Evolutionary conservation across 805 yeast genomes (phyloP), one percentile per base, ranked within the genome.

Genomic region (Candida succiphila): DNA sequence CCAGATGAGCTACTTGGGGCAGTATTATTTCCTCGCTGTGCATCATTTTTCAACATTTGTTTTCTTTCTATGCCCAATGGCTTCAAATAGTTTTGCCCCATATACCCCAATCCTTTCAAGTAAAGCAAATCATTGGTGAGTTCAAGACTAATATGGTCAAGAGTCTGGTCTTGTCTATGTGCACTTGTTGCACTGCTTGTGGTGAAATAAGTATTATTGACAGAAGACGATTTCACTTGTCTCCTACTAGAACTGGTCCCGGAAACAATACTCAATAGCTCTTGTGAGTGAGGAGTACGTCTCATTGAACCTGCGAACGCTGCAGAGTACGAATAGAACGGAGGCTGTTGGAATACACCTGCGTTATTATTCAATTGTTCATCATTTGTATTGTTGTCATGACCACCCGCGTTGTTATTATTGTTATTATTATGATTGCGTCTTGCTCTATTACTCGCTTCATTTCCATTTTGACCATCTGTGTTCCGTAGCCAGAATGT

Each of bases 31-130:
- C 27, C 44, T 40, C 33, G 42, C 48, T 34, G 49, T 35, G 22
- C 48, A 46, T 5, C 44, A 31, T 16, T 61, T 34, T 24, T 58
- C 61, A 25, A 53, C 53, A 66, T 75, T 61, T 1, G 83, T 78
- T 48, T 67, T 72, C 3, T 63, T 60, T n/a, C n/a, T 8, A 75
- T 46, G 0, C 86, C 87, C 9, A 78, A 63, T 1, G 87, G 86
- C 29, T 60, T 60, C 36, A 80, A 46, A 35, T 59, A 61, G 12
- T 60, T 43, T 50, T 59, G 63, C 0, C 84, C 85, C 17, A 66
- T 44, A 4, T 58, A 58, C 7, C 68, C 56, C 21, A 73, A 56
- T 14, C 24, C 43, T 21, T 47, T 47, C 25, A 60, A 34, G 28
- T 54, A 48, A 24, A 44, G 42, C 17, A 49, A 30, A 17, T 44